Evolutionary conservation across 2,329 filamentous ascomycete species (phyloP).

Genomic region (Neonectria punicea): DNA sequence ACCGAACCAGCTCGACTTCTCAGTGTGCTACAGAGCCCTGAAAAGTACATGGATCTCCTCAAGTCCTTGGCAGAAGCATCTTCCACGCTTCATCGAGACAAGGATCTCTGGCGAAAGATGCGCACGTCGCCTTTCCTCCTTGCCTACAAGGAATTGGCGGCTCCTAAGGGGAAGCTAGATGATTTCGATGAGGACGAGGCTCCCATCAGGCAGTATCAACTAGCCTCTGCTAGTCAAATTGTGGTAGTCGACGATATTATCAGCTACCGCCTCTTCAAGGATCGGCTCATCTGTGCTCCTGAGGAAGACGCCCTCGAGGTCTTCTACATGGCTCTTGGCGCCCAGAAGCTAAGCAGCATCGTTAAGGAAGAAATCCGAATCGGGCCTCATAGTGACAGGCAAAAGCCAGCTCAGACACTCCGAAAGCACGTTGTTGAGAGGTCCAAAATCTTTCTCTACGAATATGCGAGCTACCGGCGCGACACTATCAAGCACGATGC

Average conservation of each 20-base stretch:
- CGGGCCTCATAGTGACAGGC: slow-evolving; percentile 73
- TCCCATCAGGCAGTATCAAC: slow-evolving; percentile 79
- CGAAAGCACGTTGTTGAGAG: slow-evolving; percentile 88
- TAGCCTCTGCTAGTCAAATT: slow-evolving; percentile 77
- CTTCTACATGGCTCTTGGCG: slow-evolving; percentile 86
- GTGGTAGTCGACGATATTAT: slow-evolving; percentile 89
- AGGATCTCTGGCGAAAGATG: slow-evolving; percentile 80
- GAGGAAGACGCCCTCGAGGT: slow-evolving; percentile 88
- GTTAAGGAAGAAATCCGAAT: slow-evolving; percentile 83
- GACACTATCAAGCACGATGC: slow-evolving; percentile 87
- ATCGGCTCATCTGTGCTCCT: slow-evolving; percentile 84
- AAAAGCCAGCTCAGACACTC: slow-evolving; percentile 74
- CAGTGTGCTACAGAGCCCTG: slow-evolving; percentile 79
- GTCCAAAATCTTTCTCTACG: slow-evolving; percentile 89
- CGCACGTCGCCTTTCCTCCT: slow-evolving; percentile 80
- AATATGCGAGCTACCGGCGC: slow-evolving; percentile 73
- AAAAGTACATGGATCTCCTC: slow-evolving; percentile 88
- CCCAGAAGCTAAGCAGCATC: slow-evolving; percentile 77
- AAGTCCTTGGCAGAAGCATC: slow-evolving; percentile 82
- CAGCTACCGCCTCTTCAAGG: slow-evolving; percentile 88
- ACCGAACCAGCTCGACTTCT: slow-evolving; percentile 85
- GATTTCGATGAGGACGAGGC: slow-evolving; percentile 70
- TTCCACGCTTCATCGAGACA: slow-evolving; percentile 78
- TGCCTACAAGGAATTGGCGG: slow-evolving; percentile 79
- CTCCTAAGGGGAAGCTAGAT: slow-evolving; percentile 57